Conservation (phyloP, 768 basidiomycete genomes). For the Tephrocybe sp. region DNA sequence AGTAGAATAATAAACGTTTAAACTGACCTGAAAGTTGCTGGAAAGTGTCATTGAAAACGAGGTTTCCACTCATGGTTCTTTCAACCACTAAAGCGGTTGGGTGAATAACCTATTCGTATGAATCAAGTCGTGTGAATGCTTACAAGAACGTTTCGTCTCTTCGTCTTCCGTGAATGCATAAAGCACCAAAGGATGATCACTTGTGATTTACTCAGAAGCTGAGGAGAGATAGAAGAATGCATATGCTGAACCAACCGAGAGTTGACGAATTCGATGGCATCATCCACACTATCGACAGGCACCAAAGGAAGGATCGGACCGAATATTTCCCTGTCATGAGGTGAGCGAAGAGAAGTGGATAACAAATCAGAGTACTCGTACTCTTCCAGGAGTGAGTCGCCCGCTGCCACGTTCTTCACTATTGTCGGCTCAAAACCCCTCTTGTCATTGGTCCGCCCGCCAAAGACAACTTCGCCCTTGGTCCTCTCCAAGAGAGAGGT, state of each 20-base stretch:
- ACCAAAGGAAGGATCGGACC: conserved; percentile 71
- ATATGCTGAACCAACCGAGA: conserved; percentile 36
- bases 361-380: conserved; percentile 26
- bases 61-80: conserved; percentile 55
- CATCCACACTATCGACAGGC: conserved; percentile 52
- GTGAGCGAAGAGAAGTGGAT: not conserved
- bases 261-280: conserved; percentile 57
- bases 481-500: conserved; percentile 51
- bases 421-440: conserved; percentile 60
- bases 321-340: conserved; percentile 60
- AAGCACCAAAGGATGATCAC: conserved; percentile 59
- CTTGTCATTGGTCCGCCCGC: conserved; percentile 44
- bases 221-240: not conserved
- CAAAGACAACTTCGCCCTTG: conserved; percentile 55
- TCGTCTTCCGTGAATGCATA: conserved; percentile 62
- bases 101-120: not conserved
- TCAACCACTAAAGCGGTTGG: conserved; percentile 42
- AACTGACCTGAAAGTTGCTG: conserved; percentile 49
- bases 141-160: conserved; percentile 37
- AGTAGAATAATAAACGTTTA: not conserved
- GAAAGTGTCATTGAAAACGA: conserved; percentile 62
- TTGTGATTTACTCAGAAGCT: conserved; percentile 19
- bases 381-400: conserved; percentile 65
- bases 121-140: conserved; percentile 12
- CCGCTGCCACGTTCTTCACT: conserved; percentile 49